Evolutionary conservation across 2,329 filamentous ascomycete species (phyloP).

Genomic region (Phialocephala subalpina): DNA sequence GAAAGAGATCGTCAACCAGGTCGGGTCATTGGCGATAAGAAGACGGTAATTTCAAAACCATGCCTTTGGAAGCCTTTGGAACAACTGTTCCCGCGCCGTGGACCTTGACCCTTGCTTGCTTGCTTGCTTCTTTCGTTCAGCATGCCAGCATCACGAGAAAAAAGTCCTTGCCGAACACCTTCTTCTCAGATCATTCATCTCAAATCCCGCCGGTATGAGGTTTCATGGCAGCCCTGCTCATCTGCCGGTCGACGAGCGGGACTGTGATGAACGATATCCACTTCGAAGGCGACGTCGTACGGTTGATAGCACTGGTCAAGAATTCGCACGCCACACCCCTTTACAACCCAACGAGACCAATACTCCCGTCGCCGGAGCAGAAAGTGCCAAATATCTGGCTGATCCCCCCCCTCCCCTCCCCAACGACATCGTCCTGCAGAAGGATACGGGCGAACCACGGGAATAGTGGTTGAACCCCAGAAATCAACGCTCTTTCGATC

Average conservation of each 20-base stretch:
- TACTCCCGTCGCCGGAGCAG: not conserved
- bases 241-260: not conserved
- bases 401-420: not conserved
- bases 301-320: not conserved
- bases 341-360: not conserved
- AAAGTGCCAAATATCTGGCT: not conserved
- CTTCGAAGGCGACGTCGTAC: not conserved
- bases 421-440: constrained; percentile 4
- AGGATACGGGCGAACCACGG: not conserved
- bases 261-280: not conserved
- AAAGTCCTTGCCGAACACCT: no score
- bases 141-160: not conserved
- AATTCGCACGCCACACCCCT: not conserved
- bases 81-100: constrained; percentile 1
- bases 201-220: not conserved
- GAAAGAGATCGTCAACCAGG: constrained; percentile 1
- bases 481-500: not conserved
- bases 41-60: not conserved
- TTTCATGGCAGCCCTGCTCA: not conserved
- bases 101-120: not conserved
- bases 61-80: constrained; percentile 6
- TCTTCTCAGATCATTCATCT: not conserved
- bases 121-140: not conserved
- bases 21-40: not conserved
- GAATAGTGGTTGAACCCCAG: not conserved